phyloP scores from a whole-genome alignment of 345 rosid genomes.

The Laguncularia racemosa region DNA sequence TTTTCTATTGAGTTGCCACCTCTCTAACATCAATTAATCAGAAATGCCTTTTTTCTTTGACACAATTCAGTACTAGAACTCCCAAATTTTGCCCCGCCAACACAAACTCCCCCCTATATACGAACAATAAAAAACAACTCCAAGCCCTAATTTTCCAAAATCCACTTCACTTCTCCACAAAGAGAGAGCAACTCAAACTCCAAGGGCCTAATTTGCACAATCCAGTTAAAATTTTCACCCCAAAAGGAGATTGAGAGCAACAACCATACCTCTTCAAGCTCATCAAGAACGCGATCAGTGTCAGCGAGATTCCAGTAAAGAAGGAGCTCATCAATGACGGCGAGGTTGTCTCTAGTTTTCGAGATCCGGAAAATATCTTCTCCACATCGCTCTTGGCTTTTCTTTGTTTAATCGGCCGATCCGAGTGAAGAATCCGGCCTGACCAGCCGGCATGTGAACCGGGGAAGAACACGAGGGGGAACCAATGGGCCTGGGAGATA shows the following conservation, averaged over 20 bases:
- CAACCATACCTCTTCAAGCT: constrained; percentile 70
- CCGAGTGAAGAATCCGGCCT: constrained; percentile 85
- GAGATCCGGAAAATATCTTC: constrained; percentile 84
- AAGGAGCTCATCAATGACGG: constrained; percentile 85
- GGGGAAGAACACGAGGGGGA: constrained; percentile 12
- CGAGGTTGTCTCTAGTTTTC: constrained; percentile 85
- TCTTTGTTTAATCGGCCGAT: constrained; percentile 84
- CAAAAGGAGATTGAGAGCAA: not conserved
- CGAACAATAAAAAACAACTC: no score
- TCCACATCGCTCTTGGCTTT: constrained; percentile 93
- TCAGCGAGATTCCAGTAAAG: constrained; percentile 94
- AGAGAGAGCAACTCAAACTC: no score
- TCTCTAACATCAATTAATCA: no score
- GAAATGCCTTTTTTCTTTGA: no score
- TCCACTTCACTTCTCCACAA: no score
- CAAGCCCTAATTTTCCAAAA: no score
- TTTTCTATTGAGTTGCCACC: no score
- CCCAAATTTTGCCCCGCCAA: no score
- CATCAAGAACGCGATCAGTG: constrained; percentile 88
- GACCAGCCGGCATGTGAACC: constrained; percentile 59
- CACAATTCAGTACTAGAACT: no score
- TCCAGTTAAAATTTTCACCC: not conserved
- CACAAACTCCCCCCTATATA: no score
- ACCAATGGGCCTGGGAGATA: constrained; percentile 5
- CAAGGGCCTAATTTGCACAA: not conserved